A percentile compares a stretch with the other conserved stretches of the same genome.
Conservation (phyloP, 1,284 basidiomycete species). For the Leccinum colubrinum region DNA sequence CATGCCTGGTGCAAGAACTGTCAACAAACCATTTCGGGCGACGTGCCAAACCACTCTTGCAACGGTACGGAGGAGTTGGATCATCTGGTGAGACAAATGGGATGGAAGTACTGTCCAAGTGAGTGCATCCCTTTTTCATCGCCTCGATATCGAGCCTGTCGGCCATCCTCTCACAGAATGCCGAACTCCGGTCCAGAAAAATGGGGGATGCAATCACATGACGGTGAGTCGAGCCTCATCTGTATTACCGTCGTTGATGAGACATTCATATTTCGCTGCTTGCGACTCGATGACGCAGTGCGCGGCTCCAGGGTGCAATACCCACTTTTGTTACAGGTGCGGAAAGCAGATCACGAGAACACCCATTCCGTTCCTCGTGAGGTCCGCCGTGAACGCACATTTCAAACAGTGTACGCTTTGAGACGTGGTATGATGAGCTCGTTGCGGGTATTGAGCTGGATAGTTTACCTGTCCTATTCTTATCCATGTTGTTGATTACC, state of each 20-base stretch:
- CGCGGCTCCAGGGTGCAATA: constrained; percentile 53
- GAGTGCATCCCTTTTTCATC: constrained; percentile 1
- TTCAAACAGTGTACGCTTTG: constrained; percentile 36
- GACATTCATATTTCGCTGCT: neutral
- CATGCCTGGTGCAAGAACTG: constrained; percentile 57
- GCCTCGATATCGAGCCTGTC: neutral
- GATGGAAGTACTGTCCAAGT: constrained; percentile 57
- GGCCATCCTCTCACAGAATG: constrained; percentile 43
- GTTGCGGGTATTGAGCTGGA: neutral
- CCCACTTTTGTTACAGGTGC: constrained; percentile 63
- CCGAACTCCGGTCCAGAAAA: constrained; percentile 55
- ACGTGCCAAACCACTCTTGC: constrained; percentile 49
- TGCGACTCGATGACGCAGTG: constrained; percentile 39
- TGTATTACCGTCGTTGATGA: neutral
- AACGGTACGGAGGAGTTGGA: constrained; percentile 53
- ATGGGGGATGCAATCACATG: constrained; percentile 65
- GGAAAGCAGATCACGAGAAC: constrained; percentile 51
- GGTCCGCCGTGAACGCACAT: constrained; percentile 42
- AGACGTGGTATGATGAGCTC: neutral
- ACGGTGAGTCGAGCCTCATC: constrained; percentile 40
- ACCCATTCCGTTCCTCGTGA: constrained; percentile 41
- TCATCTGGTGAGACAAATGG: constrained; percentile 46
- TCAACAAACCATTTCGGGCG: constrained; percentile 39
- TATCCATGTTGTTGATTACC: neutral
- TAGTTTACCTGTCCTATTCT: neutral